A percentile compares a stretch with the other conserved stretches of the same genome.
These are phyloP conservation scores for Phytophthora constricta DNA, from an alignment of 352 stramenopile species.

Conservation along the genomic window DNA sequence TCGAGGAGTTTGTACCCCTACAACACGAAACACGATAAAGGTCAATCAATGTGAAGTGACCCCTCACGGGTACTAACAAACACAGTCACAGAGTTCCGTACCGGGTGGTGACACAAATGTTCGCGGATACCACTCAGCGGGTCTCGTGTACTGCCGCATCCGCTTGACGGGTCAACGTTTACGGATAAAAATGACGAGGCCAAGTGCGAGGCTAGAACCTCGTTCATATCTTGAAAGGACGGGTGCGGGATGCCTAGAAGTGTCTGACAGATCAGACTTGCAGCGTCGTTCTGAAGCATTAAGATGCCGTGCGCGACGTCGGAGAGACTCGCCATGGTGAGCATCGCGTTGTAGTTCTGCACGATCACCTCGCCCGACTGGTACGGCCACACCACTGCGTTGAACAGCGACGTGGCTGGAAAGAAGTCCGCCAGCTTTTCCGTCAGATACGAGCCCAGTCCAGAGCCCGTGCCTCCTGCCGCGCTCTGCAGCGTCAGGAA, in stretches of 20 bases:
- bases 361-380: slow-evolving; percentile 86
- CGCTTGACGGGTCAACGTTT: slow-evolving; percentile 1
- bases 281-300: slow-evolving; percentile 77
- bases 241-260: slow-evolving; percentile 62
- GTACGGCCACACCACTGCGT: slow-evolving; percentile 88
- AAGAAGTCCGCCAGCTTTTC: slow-evolving; percentile 74
- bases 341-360: slow-evolving; percentile 92
- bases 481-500: slow-evolving; percentile 86
- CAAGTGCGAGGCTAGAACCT: slow-evolving; percentile 67
- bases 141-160: slow-evolving; percentile 21
- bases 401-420: slow-evolving; percentile 59
- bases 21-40: no score
- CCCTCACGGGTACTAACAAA: background rate
- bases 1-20: slow-evolving; percentile 79
- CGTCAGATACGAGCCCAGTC: slow-evolving; percentile 84
- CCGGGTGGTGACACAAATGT: slow-evolving; percentile 64
- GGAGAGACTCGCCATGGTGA: slow-evolving; percentile 84
- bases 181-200: slow-evolving; percentile 59
- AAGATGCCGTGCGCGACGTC: slow-evolving; percentile 65
- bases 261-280: slow-evolving; percentile 59
- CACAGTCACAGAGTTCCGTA: slow-evolving; percentile 24
- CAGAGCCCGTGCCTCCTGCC: slow-evolving; percentile 88
- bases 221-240: slow-evolving; percentile 70
- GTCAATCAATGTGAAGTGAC: background rate
- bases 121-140: slow-evolving; percentile 49